Conservation (phyloP, 164 flowering plant species). For the Platanus orientalis region DNA sequence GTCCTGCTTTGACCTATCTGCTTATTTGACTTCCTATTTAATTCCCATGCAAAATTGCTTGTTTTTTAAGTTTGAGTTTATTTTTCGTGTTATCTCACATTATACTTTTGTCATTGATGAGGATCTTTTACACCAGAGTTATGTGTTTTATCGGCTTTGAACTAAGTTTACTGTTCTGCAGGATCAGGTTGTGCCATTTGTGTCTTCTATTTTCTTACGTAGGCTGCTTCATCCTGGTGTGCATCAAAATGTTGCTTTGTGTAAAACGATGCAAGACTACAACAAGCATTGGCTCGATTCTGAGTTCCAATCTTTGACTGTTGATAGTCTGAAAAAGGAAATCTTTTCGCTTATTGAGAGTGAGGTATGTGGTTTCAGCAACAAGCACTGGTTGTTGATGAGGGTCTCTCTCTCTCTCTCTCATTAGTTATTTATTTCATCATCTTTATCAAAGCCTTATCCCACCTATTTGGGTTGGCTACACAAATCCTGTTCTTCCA, state of each 20-base stretch:
- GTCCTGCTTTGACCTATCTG: not conserved
- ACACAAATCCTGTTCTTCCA: too few species aligned
- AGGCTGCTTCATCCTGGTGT: conserved; percentile 83
- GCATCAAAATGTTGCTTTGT: conserved; percentile 46
- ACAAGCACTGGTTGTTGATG: too few species aligned
- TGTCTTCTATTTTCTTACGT: conserved; percentile 78
- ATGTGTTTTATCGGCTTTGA: not conserved
- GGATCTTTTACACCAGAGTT: not conserved
- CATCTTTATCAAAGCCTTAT: not conserved
- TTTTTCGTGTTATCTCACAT: not conserved
- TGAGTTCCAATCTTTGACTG: conserved; percentile 57
- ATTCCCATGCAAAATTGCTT: not conserved
- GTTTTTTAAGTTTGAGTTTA: not conserved
- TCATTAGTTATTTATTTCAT: not conserved
- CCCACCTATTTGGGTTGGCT: too few species aligned
- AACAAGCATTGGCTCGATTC: conserved; percentile 63
- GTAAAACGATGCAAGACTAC: conserved; percentile 56
- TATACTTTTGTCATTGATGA: too few species aligned
- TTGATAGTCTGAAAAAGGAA: conserved; percentile 65
- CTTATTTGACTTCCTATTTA: not conserved
- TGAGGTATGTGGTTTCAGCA: conserved; percentile 61
- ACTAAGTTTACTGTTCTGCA: conserved; percentile 27
- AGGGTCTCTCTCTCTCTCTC: not conserved
- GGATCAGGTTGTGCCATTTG: conserved; percentile 56
- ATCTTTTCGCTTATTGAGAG: conserved; percentile 66